Conservation (phyloP, 805 yeast species). For the Lipomyces anomalus region DNA sequence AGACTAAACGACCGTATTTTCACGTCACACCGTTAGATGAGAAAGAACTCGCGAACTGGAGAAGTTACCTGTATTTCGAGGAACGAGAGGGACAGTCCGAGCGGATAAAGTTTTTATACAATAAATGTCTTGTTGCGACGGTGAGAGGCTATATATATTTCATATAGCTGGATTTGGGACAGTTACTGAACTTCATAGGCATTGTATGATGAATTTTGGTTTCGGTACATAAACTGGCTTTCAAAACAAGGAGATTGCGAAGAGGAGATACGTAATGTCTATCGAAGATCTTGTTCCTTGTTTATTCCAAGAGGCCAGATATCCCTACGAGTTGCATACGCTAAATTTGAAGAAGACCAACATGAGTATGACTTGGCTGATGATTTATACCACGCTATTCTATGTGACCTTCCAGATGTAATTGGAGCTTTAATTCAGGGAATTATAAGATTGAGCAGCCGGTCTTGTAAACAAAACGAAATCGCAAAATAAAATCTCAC, state of each 20-base stretch:
- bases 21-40: conserved; percentile 42
- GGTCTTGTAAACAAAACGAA: no score
- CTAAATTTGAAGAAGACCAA: conserved; percentile 29
- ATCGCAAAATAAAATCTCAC: no score
- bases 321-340: conserved; percentile 30
- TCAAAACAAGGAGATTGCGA: conserved; percentile 29
- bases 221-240: conserved; percentile 54
- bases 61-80: conserved; percentile 53
- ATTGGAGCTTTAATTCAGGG: no score
- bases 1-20: conserved; percentile 53
- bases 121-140: conserved; percentile 62
- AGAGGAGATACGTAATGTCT: conserved; percentile 40
- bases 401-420: no score
- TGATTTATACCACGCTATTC: conserved; percentile 26
- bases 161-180: neutral
- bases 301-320: conserved; percentile 29
- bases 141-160: conserved; percentile 3
- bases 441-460: no score
- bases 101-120: conserved; percentile 49
- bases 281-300: conserved; percentile 45
- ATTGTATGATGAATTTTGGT: conserved; percentile 58
- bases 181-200: conserved; percentile 35
- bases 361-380: conserved; percentile 29
- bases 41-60: conserved; percentile 53
- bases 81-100: conserved; percentile 32